Percentiles rank a stretch among this genome's conserved stretches.
Conservation (phyloP, 2,329 filamentous ascomycete species). For the Calycina herbarum region DNA sequence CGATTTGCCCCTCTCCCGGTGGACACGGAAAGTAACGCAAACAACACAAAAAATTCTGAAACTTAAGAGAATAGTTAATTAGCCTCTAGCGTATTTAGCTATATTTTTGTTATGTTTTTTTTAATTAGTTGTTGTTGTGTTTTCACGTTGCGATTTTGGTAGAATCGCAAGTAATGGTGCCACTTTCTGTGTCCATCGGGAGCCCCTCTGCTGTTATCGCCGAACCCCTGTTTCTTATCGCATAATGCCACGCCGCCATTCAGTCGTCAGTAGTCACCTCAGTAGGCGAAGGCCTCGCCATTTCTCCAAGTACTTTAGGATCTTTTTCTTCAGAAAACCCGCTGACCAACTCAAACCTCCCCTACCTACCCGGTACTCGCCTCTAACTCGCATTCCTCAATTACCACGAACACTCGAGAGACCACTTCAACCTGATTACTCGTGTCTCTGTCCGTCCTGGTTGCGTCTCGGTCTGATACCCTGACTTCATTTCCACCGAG, state of each 20-base stretch:
- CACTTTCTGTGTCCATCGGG: no score
- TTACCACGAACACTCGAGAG: not conserved
- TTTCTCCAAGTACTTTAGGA: not conserved
- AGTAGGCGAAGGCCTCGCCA: not conserved
- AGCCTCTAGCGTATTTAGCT: no score
- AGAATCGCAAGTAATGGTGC: no score
- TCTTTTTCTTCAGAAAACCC: constrained; percentile 1
- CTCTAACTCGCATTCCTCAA: not conserved
- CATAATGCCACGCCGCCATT: not conserved
- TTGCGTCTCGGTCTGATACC: not conserved
- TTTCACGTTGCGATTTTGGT: no score
- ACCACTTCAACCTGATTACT: not conserved
- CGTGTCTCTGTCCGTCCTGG: not conserved
- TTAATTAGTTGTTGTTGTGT: no score
- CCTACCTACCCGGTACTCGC: not conserved
- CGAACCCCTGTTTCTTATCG: constrained; percentile 2
- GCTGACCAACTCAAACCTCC: constrained; percentile 4
- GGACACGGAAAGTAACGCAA: no score
- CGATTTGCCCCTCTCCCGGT: not conserved
- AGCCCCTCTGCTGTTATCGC: constrained; percentile 1
- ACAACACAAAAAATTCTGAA: no score
- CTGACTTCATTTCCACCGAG: not conserved
- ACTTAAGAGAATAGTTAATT: no score
- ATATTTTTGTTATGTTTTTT: no score
- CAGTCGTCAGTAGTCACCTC: no score